Base-by-base conservation (phyloP, 2,329 filamentous ascomycete genomes). In the Ceratocystis papillata region DNA sequence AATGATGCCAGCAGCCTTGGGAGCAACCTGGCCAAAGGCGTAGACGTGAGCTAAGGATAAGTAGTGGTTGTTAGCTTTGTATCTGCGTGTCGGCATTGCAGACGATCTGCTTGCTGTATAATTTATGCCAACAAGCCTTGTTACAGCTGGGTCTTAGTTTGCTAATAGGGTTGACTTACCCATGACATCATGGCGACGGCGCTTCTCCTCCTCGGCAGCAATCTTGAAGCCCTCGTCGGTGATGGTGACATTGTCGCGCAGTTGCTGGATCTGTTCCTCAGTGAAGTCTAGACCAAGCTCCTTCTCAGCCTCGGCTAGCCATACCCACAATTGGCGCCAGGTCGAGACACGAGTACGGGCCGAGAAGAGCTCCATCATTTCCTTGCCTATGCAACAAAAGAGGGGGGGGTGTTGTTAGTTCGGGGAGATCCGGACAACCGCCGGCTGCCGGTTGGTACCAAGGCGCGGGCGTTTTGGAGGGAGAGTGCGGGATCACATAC, bases 271-370 rank as follows among this genome's bases (percentile, higher is more conserved):
- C 7, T 91, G 91, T 72, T 93, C 84, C 22, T 81, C 75, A 15
- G 83, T 85, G 73, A 96, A 92, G 57, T 77, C 74, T 60, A 96
- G 82, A 2, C 90, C 90, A 1, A 96, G 82, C 75, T 92, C 87
- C 74, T 86, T 86, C 79, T 96, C 87, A 8, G 83, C 80, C 79
- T 96, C 87, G 28, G 91, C 91, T 10, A 96, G 87, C 77, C 82
- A 86, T 57, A 93, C 79, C 92, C 92, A 96, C 20, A 96, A 83
- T 74, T 89, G 82, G 69, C 91, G 85, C 90, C 90, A 95, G 65
- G 85, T 90, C 53, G 84, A 86, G 75, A 86, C 85, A 37, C 90
- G 82, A 65, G 84, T 87, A 55, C 90, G 84, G 67, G 87, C 84
- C 71, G 86, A 87, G 80, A 96, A 96, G 69, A 96, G 83, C 70